Percentiles rank a stretch among this genome's conserved stretches.
Evolutionary conservation across 176 grass and related monocot genomes (phyloP).

Genomic region (Aegilops longissima): DNA sequence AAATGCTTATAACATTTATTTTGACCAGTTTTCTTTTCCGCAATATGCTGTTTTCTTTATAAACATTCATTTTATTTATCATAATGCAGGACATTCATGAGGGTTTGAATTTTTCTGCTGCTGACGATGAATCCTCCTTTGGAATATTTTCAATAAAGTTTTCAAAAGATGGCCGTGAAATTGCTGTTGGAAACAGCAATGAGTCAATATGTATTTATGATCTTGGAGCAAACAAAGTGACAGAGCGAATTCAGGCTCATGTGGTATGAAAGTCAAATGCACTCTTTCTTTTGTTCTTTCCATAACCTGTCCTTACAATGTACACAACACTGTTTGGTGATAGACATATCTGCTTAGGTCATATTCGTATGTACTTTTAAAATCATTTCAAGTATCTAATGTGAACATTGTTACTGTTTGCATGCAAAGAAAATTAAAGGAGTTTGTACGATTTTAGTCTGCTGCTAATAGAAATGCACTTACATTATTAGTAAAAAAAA

Average conservation of each 20-base stretch:
- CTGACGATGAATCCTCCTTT: slow-evolving; percentile 36
- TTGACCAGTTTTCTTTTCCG: background rate
- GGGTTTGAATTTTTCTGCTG: slow-evolving; percentile 54
- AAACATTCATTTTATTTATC: slow-evolving; percentile 3
- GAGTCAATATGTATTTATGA: slow-evolving; percentile 73
- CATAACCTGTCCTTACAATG: background rate
- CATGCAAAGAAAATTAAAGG: no score
- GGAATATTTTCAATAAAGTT: slow-evolving; percentile 83
- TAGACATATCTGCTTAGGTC: background rate
- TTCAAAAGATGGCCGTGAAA: slow-evolving; percentile 68
- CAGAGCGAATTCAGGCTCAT: slow-evolving; percentile 53
- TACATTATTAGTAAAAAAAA: background rate
- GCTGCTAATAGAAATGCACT: no score
- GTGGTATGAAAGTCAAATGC: slow-evolving; percentile 34
- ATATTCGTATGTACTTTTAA: background rate
- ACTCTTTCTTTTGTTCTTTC: background rate
- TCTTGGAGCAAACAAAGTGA: slow-evolving; percentile 63
- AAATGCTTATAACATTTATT: background rate
- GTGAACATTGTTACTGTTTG: background rate
- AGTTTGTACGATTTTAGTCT: no score
- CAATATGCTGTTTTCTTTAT: background rate
- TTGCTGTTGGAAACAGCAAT: slow-evolving; percentile 64
- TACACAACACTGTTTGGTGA: background rate
- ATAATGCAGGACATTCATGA: slow-evolving; percentile 67
- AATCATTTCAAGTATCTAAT: slow-evolving; percentile 2